Percentiles rank a stretch among this genome's conserved stretches.
phyloP scores from a whole-genome alignment of 225 moss, liverwort and hornwort genomes.

The Ulota crispa region DNA sequence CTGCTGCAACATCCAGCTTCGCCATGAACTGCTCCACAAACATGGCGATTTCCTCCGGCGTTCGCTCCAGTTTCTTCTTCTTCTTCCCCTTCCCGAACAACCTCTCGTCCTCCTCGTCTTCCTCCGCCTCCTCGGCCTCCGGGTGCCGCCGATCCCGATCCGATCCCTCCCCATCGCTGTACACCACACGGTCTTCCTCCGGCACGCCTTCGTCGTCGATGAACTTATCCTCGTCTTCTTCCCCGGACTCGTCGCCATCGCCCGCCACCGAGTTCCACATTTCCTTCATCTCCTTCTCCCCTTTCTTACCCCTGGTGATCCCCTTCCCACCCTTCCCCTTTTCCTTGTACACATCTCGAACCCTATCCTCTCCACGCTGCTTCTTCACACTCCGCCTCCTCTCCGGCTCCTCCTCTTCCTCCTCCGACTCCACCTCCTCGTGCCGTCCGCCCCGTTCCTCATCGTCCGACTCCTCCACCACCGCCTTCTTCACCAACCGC shows the following conservation, averaged over 20 bases:
- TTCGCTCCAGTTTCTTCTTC: constrained; percentile 64
- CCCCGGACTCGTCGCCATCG: constrained; percentile 71
- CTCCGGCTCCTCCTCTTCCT: constrained; percentile 40
- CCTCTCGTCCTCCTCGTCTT: constrained; percentile 67
- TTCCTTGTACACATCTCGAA: constrained; percentile 37
- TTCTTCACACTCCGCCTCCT: constrained; percentile 56
- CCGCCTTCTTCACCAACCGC: constrained; percentile 75
- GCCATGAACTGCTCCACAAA: constrained; percentile 99
- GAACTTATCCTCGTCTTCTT: constrained; percentile 87
- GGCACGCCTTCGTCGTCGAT: constrained; percentile 83
- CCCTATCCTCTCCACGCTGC: constrained; percentile 37
- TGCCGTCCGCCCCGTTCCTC: constrained; percentile 39
- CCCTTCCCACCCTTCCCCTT: constrained; percentile 53
- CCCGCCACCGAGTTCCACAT: constrained; percentile 76
- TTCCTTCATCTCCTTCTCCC: constrained; percentile 73
- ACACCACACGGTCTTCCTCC: constrained; percentile 61
- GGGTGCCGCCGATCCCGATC: constrained; percentile 40
- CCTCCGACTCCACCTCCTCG: constrained; percentile 44
- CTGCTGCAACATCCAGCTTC: constrained; percentile 95
- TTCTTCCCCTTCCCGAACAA: constrained; percentile 75
- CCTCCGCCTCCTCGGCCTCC: constrained; percentile 83
- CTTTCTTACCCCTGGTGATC: constrained; percentile 39
- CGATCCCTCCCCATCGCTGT: constrained; percentile 74
- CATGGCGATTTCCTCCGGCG: constrained; percentile 96
- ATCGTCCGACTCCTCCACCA: constrained; percentile 43